Evolutionary conservation across 495 filamentous ascomycete species (phyloP).

Genomic region (Podospora sp.): DNA sequence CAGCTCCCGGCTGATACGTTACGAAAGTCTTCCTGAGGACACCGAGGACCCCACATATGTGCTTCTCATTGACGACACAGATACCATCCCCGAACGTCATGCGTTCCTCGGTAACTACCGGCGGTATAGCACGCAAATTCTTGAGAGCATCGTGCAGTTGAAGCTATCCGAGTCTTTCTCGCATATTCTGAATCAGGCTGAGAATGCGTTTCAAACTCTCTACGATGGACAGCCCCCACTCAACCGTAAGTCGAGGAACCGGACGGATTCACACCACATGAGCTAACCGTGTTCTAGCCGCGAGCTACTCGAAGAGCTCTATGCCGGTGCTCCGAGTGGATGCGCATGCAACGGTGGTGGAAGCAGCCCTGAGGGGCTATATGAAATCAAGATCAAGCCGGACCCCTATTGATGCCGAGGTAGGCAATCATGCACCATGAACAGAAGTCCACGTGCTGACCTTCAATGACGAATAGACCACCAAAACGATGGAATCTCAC

Average conservation of each 20-base stretch:
- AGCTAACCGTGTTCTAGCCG: conserved; percentile 53
- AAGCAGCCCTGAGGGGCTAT: conserved; percentile 89
- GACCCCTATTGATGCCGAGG: conserved; percentile 58
- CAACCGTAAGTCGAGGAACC: conserved; percentile 53
- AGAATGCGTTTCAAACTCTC: conserved; percentile 70
- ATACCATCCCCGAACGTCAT: conserved; percentile 91
- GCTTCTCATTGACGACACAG: conserved; percentile 88
- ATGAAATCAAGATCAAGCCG: conserved; percentile 70
- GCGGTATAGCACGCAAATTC: conserved; percentile 80
- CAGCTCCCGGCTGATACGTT: conserved; percentile 75
- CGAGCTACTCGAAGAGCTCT: conserved; percentile 79
- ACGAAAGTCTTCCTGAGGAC: conserved; percentile 80
- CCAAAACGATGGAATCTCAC: conserved; percentile 62
- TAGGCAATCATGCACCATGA: conserved; percentile 27
- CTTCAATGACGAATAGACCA: conserved; percentile 57
- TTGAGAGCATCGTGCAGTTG: conserved; percentile 79
- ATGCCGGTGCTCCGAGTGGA: conserved; percentile 77
- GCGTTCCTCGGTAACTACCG: conserved; percentile 97
- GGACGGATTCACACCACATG: not conserved
- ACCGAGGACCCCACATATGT: conserved; percentile 76
- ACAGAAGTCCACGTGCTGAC: conserved; percentile 13
- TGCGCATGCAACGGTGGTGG: conserved; percentile 85
- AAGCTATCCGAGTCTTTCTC: conserved; percentile 81
- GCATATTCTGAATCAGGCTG: conserved; percentile 78
- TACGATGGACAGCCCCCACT: conserved; percentile 73